phyloP scores from a whole-genome alignment of 1,284 basidiomycete genomes.

The Schizophyllum amplum region DNA sequence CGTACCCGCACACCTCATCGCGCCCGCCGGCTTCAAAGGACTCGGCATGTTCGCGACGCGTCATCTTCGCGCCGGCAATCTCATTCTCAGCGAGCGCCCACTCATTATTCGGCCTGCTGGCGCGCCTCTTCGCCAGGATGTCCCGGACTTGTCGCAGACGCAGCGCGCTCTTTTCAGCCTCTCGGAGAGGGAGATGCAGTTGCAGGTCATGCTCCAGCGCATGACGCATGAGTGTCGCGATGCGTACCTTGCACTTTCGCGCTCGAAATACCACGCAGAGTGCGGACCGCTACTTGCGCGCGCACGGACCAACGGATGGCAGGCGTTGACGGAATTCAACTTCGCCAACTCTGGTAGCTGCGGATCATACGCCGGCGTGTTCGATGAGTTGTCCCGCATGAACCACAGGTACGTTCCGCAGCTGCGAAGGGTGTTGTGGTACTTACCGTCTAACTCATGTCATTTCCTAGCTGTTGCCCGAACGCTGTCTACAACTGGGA shows the following conservation, averaged over 20 bases:
- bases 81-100: constrained; percentile 26
- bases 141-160: too few species aligned
- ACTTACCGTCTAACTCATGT: not conserved
- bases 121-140: not conserved
- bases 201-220: constrained; percentile 5
- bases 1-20: not conserved
- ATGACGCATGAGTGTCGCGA: constrained; percentile 4
- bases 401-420: constrained; percentile 11
- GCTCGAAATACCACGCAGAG: constrained; percentile 6
- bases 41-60: constrained; percentile 21
- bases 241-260: not conserved
- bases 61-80: constrained; percentile 19
- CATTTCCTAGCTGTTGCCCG: constrained; percentile 10
- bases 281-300: constrained; percentile 2
- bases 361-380: not conserved
- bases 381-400: constrained; percentile 9
- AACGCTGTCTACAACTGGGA: not conserved
- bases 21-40: constrained; percentile 5
- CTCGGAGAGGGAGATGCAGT: constrained; percentile 5
- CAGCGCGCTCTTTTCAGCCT: too few species aligned
- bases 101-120: constrained; percentile 16
- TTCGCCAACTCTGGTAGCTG: not conserved
- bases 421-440: not conserved
- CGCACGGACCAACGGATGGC: constrained; percentile 7
- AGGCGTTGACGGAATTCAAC: not conserved